These are phyloP conservation scores for Calonectria ilicicola DNA, from an alignment of 2,329 filamentous ascomycete species.

Conservation along the genomic window DNA sequence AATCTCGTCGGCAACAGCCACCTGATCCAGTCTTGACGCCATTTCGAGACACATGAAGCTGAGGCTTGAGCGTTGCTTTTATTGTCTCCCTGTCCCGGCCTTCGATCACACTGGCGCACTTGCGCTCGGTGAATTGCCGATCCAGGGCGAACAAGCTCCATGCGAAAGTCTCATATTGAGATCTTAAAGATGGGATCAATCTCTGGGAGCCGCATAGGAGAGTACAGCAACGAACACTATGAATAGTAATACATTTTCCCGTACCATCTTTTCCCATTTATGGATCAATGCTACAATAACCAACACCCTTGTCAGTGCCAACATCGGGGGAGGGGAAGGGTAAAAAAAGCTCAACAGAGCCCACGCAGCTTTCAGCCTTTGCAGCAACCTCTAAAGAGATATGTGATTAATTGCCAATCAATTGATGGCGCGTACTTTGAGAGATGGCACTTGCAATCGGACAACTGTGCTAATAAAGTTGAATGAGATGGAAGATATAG, in stretches of 20 bases:
- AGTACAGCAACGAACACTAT: background rate
- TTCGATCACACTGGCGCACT: background rate
- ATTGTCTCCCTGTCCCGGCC: background rate
- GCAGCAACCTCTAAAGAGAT: background rate
- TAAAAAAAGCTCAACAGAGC: background rate
- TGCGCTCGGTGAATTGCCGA: background rate
- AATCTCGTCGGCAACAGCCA: background rate
- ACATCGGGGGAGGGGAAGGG: background rate
- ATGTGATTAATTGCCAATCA: background rate
- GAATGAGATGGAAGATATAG: constrained; percentile 21
- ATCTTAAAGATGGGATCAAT: background rate
- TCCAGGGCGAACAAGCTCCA: background rate
- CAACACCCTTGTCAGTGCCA: background rate
- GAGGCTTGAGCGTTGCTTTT: background rate
- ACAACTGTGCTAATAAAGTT: constrained; percentile 8
- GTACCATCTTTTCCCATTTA: background rate
- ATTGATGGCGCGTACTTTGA: background rate
- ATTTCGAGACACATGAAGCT: too few relatives aligned
- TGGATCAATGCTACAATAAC: background rate
- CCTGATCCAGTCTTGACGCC: background rate
- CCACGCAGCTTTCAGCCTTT: background rate
- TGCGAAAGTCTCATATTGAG: background rate
- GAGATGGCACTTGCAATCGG: constrained; percentile 22
- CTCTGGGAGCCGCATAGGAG: background rate
- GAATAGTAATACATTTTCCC: background rate